Evolutionary conservation across 2,329 filamentous ascomycete species (phyloP), one percentile per base, ranked within the genome.

Genomic region (Elsinoe batatas): DNA sequence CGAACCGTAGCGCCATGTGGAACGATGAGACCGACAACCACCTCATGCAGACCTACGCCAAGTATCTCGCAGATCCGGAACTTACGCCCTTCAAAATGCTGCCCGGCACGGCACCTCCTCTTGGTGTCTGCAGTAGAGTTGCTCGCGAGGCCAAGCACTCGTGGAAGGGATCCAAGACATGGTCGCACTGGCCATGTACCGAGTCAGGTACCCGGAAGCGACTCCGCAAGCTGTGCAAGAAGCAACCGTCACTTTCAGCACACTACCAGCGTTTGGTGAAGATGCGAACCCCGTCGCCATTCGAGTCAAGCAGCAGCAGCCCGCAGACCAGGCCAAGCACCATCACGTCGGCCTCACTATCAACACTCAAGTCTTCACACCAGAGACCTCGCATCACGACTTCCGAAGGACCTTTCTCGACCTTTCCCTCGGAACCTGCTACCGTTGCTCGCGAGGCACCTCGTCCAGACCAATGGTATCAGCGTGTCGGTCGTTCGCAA

Each of bases 21-120:
- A 82, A 78, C 4, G 70, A 76, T 42, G 80, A 82, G 53, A 84
- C 83, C 80, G 82, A 85, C 64, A 76, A 79, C 56, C 82, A 85
- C 63, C 68, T 85, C 32, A 84, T 82, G 81, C 78, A 81, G 64
- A 82, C 79, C 7, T 85, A 83, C 67, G 79, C 83, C 69, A 73
- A 76, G 54, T 84, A 83, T 64, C 71, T 84, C n/a, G 79, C 82
- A 59, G 81, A 84, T 65, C 82, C 82, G 17, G 81, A 78, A 3
- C 76, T 84, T 47, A 85, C 82, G 1, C 82, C 82, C 0, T 84
- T 84, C 73, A 84, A 84, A 64, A 82, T 80, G 69, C 74, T 83
- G 1, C 82, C 81, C 2, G 81, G 82, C 49, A 81, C 78, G 42
- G 74, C 79, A 33, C 82, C 82, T 36, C 82, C 82, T 10, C 75